Conservation (phyloP, 176 grass and related monocot species). For the Cymbopogon citratus region DNA sequence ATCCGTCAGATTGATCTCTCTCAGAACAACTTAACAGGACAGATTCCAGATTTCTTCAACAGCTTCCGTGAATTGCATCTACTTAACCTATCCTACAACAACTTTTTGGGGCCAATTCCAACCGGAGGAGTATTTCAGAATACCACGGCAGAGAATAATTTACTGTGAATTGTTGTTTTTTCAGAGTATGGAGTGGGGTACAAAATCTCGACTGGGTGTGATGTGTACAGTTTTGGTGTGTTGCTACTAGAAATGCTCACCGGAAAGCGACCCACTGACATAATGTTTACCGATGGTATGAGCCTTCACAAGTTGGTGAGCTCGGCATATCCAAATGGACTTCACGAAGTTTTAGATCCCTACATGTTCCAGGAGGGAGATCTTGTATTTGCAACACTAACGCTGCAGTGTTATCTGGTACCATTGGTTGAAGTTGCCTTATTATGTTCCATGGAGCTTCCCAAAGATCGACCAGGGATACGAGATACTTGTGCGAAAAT, state of each 20-base stretch:
- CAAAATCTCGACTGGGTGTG: neutral
- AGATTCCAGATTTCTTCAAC: neutral
- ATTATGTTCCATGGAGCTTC: conserved; percentile 20
- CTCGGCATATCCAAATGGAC: neutral
- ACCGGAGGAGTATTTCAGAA: neutral
- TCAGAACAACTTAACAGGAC: neutral
- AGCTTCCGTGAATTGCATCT: neutral
- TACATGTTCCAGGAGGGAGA: neutral
- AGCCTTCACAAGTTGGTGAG: conserved; percentile 11
- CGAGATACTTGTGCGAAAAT: conserved; percentile 9
- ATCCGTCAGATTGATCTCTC: neutral
- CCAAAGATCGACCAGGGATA: conserved; percentile 23
- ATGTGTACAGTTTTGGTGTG: conserved; percentile 15
- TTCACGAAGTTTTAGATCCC: neutral
- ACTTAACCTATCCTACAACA: neutral
- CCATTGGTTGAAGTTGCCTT: conserved; percentile 15
- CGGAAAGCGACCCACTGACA: neutral
- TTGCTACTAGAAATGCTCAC: conserved; percentile 27
- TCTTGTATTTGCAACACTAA: neutral
- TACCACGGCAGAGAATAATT: no score
- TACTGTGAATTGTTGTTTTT: neutral
- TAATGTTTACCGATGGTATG: neutral
- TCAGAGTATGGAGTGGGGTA: conserved; percentile 17
- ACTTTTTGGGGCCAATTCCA: neutral
- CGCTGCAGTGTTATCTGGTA: neutral